Base-by-base conservation (phyloP, 73 alveolate species). In the Uronychia setigera region DNA sequence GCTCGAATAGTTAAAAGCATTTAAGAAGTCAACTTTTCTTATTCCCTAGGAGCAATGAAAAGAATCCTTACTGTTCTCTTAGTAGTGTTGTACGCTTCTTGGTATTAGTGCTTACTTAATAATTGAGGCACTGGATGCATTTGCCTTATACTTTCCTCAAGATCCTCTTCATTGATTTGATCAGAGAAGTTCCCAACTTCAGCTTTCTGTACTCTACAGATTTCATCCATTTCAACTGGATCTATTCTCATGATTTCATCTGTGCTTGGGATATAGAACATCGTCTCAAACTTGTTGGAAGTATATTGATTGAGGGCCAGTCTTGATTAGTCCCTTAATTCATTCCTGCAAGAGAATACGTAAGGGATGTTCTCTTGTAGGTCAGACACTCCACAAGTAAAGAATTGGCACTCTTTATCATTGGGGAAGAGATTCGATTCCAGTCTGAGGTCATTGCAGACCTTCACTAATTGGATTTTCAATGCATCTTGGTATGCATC, bases 401-500 rank as follows among this genome's bases (percentile, higher is more conserved):
- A 57, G 0, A 92, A 27, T 76, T 82, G 59, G 28, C 84, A 81
- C 60, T 83, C 78, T 34, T 82, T 85, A 0, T 81, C 82, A 32
- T 88, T 81, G 19, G 85, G 87, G 5, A 92, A 59, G 31, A 92
- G 59, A 32, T 59, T 26, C 13, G 83, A 46, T 31, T 33, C 31
- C n/a, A 58, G 77, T 58, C 93, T 82, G 0, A 88, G 74, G 31
- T 79, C 87, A 32, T 82, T n/a, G 78, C 92, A 92, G 19, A 84
- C 46, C 31, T 78, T 19, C 0, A 92, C 33, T 0, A 91, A 76
- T 76, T 92, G 88, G 0, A 84, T 33, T 27, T 85, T 84, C 0
- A 92, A 31, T 32, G 94, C 35, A 31, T 92, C 94, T 77, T 82
- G 89, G 81, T 92, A 92, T 5, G 93, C 93, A 26, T 92, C 97